Evolutionary conservation across 148 eudicot species (phyloP), one percentile per base, ranked within the genome.

Genomic region (Hydrangea macrophylla): DNA sequence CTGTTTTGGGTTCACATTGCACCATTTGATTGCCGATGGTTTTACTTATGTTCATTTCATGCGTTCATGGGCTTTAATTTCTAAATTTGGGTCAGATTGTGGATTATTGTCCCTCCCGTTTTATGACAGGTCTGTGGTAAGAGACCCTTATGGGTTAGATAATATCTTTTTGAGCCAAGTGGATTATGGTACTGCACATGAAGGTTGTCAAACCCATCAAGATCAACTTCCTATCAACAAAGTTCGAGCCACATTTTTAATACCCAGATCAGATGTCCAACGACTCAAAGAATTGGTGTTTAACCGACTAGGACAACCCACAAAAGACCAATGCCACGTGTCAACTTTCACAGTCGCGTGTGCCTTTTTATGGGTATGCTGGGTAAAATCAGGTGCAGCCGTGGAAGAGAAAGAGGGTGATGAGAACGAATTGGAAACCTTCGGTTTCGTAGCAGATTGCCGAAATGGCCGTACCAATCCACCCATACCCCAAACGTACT

Each of bases 1-100:
- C 1, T 58, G 68, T 5, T 25, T 77, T 40, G 80, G 80, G 1
- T 17, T 72, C 6, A 15, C 72, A 25, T 60, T 54, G 13, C 63
- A 26, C 13, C 80, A 70, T 36, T 67, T 7, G 7, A 17, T 51
- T 11, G 59, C 53, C 1, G 80, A 71, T 28, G 80, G 45, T 10
- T 9, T 9, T 40, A 17, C 12, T 17, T 7, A 17, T 10, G 12
- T 17, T 17, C 2, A 9, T 7, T 40, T 40, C 45, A 40, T 40
- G 2, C 9, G 45, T 12, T 40, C 45, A 9, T 40, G 9, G 9
- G 45, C 45, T 40, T 40, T 31, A 13, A 72, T 11, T 22, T 12
- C 64, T n/a, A 6, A 55, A 6, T 30, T 67, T 7, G 44, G 42
- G 2, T 76, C 18, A 18, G 75, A 59, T 42, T 5, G 17, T 4